A percentile compares a stretch with the other conserved stretches of the same genome.
Evolutionary conservation across 495 filamentous ascomycete genomes (phyloP).

Genomic region (Hypoxylon fuscum): DNA sequence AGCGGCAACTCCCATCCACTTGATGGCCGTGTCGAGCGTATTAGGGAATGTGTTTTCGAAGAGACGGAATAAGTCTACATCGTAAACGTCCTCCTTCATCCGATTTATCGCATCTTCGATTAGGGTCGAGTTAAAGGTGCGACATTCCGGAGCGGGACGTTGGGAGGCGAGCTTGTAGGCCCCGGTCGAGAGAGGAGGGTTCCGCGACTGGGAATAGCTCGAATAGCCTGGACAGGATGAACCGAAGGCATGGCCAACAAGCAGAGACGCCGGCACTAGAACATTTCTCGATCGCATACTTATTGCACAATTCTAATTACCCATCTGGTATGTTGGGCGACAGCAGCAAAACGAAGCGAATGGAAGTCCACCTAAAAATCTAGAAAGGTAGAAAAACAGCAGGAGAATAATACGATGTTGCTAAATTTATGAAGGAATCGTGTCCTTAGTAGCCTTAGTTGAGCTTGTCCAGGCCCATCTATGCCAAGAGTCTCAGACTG

Average conservation of each 20-base stretch:
- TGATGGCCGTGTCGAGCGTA: slow-evolving; percentile 69
- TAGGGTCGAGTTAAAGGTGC: slow-evolving; percentile 62
- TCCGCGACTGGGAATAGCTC: slow-evolving; percentile 35
- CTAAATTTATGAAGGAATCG: too few species aligned
- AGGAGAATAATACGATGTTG: too few species aligned
- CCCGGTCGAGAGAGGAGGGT: slow-evolving; percentile 51
- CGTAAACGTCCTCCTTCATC: slow-evolving; percentile 57
- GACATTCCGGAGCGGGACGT: slow-evolving; percentile 64
- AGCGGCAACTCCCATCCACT: slow-evolving; percentile 65
- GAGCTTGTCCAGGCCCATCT: too few species aligned
- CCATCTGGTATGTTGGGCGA: too few species aligned
- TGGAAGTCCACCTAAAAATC: too few species aligned
- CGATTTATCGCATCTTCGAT: slow-evolving; percentile 62
- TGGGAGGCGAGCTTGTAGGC: slow-evolving; percentile 61
- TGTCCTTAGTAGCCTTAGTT: too few species aligned
- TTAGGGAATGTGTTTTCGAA: slow-evolving; percentile 70
- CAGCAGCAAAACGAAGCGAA: too few species aligned
- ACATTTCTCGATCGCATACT: slow-evolving; percentile 26
- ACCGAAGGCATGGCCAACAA: slow-evolving; percentile 12
- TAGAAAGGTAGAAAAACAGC: too few species aligned
- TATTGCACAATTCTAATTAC: neutral
- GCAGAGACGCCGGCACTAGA: slow-evolving; percentile 5
- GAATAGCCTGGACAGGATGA: slow-evolving; percentile 39
- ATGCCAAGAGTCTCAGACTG: too few species aligned
- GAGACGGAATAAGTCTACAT: slow-evolving; percentile 68